Evolutionary conservation across 2,329 filamentous ascomycete genomes (phyloP), one percentile per base, ranked within the genome.

Genomic region (Fusarium camptoceras): DNA sequence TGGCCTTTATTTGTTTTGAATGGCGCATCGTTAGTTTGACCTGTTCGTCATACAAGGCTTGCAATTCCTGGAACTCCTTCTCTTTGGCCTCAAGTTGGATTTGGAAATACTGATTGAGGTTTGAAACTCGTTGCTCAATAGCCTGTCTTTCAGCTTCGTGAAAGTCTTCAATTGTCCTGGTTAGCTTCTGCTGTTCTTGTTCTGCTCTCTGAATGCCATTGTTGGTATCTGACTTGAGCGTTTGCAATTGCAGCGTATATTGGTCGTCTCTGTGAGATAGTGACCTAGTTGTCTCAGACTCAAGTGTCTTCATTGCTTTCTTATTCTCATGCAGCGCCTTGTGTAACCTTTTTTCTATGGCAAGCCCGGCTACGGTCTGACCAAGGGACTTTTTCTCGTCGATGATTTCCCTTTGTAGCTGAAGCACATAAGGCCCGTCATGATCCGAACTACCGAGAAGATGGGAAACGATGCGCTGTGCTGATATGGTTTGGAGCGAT

Each of bases 361-460:
- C 28, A 7, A 55, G 44, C 5, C 60, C 64, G 16, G 55, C 64
- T 1, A 37, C 20, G 3, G 64, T 67, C 22, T 65, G 46, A 0
- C 30, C 46, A 2, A 67, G 20, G 10, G 12, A 2, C 25, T 47
- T 67, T 15, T 12, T 20, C 28, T 65, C 42, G 9, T 57, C 41
- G 6, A 65, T 24, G 2, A 67, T 15, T 6, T 67, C 60, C 9
- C 51, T 24, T 16, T 67, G 60, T 15, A 67, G 16, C 11, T 44
- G 50, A 9, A 67, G 60, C 14, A 34, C 18, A 34, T 8, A 3
- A 15, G 44, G 30, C 9, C 2, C 3, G 6, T 20, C 6, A 1
- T 16, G 14, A 2, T 51, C 27, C 1, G 24, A 25, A 12, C 8
- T 44, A 18, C 3, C 24, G 24, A 10, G 22, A 2, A 66, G 18